Conservation (phyloP, 2,329 filamentous ascomycete genomes). For the Aspergillus neotritici region DNA sequence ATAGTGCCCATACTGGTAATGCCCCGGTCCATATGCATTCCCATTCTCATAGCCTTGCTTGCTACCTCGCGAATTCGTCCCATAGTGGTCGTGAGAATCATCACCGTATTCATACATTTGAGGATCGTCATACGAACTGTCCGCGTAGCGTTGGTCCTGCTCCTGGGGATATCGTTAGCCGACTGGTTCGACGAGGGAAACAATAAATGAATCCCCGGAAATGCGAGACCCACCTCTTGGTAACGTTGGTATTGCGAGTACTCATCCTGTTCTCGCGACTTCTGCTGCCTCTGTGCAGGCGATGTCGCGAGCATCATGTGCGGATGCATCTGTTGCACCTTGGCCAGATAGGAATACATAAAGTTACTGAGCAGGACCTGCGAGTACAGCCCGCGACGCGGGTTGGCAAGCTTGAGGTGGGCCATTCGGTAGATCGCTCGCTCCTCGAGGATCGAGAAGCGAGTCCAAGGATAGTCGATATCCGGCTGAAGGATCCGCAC, state of each 20-base stretch:
- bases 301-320: conserved; percentile 87
- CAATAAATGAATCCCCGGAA: not conserved
- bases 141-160: conserved; percentile 31
- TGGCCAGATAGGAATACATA: conserved; percentile 98
- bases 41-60: conserved; percentile 38
- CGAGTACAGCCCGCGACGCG: conserved; percentile 81
- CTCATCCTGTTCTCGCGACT: conserved; percentile 38
- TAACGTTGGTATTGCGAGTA: conserved; percentile 43
- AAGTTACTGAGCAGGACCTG: conserved; percentile 97
- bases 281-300: conserved; percentile 57
- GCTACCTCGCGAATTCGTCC: conserved; percentile 33
- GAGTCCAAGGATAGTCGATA: conserved; percentile 91
- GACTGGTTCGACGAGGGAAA: not conserved
- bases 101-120: conserved; percentile 50
- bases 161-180: conserved; percentile 11
- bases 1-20: conserved; percentile 38
- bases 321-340: conserved; percentile 98
- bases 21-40: conserved; percentile 29
- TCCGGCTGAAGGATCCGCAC: conserved; percentile 72
- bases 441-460: conserved; percentile 92
- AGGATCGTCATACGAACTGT: conserved; percentile 45
- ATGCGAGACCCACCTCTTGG: conserved; percentile 36
- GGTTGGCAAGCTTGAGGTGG: conserved; percentile 98
- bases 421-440: conserved; percentile 97
- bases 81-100: conserved; percentile 34